Evolutionary conservation across 2,329 filamentous ascomycete genomes (phyloP).

Genomic region (Pyricularia pennisetigena): DNA sequence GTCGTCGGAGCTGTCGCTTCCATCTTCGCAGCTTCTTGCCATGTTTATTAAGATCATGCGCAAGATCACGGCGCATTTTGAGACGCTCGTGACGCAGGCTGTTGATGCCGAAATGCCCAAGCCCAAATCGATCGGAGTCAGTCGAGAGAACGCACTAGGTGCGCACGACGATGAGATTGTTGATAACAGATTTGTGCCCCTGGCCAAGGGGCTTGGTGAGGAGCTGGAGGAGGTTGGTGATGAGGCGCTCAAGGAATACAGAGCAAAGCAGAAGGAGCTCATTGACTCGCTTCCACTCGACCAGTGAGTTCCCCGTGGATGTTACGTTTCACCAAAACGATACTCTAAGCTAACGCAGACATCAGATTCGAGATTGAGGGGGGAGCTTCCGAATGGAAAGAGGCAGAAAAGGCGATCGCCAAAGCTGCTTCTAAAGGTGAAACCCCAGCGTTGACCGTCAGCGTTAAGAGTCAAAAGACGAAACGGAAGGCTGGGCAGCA

Average conservation of each 20-base stretch:
- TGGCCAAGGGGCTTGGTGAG: slow-evolving; percentile 64
- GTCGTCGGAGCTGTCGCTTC: slow-evolving; percentile 67
- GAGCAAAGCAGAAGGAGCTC: slow-evolving; percentile 73
- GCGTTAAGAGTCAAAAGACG: slow-evolving; percentile 66
- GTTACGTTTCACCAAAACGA: background rate
- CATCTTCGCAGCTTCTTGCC: slow-evolving; percentile 71
- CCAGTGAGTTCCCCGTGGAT: slow-evolving; percentile 46
- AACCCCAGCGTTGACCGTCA: slow-evolving; percentile 53
- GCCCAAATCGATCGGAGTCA: slow-evolving; percentile 46
- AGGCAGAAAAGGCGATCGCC: slow-evolving; percentile 67
- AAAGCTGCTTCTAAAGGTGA: slow-evolving; percentile 42
- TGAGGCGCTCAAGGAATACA: slow-evolving; percentile 60
- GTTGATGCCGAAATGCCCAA: slow-evolving; percentile 57
- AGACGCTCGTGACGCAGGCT: slow-evolving; percentile 62
- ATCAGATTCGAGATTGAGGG: slow-evolving; percentile 55
- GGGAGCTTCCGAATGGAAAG: slow-evolving; percentile 51
- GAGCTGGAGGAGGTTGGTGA: slow-evolving; percentile 79
- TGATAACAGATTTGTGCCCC: slow-evolving; percentile 56
- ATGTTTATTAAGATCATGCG: slow-evolving; percentile 97
- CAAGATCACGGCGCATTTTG: slow-evolving; percentile 76
- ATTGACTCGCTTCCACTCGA: slow-evolving; percentile 88
- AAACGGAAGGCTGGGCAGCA: slow-evolving; percentile 61
- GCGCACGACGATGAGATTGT: slow-evolving; percentile 61
- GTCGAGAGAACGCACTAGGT: slow-evolving; percentile 46
- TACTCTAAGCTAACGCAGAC: slow-evolving; percentile 16